phyloP scores from a whole-genome alignment of 208 protist genomes.

The Leishmania gerbilli region DNA sequence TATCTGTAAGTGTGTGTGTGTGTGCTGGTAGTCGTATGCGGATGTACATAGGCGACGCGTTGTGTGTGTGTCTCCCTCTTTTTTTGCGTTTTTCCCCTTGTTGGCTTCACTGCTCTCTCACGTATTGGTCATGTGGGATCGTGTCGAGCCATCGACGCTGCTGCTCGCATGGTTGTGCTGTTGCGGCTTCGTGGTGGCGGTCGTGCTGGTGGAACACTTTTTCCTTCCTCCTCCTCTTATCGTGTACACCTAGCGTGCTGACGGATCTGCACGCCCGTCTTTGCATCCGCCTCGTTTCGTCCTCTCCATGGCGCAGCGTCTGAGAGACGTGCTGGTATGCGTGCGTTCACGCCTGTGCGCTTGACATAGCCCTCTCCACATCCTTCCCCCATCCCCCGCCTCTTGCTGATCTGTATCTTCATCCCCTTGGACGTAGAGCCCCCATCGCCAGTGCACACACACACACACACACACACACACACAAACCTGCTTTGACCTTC shows the following conservation, averaged over 20 bases:
- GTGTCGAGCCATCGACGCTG: neutral
- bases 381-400: neutral
- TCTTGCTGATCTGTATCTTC: neutral
- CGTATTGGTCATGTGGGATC: neutral
- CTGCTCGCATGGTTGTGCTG: neutral
- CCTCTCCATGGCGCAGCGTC: neutral
- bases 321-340: neutral
- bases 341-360: neutral
- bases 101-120: neutral
- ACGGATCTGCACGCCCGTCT: neutral
- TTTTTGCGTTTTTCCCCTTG: neutral
- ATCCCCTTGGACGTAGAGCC: neutral
- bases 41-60: neutral
- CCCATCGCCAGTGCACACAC: neutral
- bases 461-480: neutral
- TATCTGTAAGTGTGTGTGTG: neutral
- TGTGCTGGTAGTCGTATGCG: neutral
- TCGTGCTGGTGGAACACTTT: neutral
- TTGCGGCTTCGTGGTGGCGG: neutral
- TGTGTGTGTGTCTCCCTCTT: neutral
- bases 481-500: neutral
- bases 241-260: no score
- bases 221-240: neutral
- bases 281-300: neutral
- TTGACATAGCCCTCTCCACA: neutral